Evolutionary conservation across 371 early-diverging fungal genomes (phyloP).

Genomic region (Apophysomyces elegans): DNA sequence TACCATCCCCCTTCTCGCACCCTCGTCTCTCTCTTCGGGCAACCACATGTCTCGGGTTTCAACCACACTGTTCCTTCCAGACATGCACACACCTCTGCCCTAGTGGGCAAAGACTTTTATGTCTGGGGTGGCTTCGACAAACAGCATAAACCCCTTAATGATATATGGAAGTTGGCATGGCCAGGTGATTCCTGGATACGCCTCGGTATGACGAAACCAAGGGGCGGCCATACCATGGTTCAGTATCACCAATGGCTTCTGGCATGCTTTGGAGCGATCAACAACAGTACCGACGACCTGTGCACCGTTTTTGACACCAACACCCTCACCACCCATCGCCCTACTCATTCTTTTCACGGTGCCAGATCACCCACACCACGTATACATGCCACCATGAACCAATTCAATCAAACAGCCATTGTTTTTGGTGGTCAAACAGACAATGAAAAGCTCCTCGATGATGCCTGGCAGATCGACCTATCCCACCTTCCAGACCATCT

Average conservation of each 20-base stretch:
- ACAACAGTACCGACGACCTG: conserved; percentile 13
- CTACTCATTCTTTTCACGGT: neutral
- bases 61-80: neutral
- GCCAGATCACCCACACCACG: conserved; percentile 10
- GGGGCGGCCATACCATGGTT: conserved; percentile 24
- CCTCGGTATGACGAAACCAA: conserved; percentile 11
- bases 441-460: conserved; percentile 12
- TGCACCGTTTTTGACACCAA: neutral
- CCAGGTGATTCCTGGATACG: neutral
- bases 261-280: conserved; percentile 30
- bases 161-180: conserved; percentile 15
- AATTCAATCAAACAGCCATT: conserved; percentile 13
- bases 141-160: neutral
- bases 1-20: neutral
- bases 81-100: conserved; percentile 19
- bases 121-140: conserved; percentile 16
- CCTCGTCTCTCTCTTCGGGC: neutral
- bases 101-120: conserved; percentile 2
- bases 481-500: neutral
- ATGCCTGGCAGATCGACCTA: conserved; percentile 27
- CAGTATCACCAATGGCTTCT: conserved; percentile 23
- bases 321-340: neutral
- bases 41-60: neutral
- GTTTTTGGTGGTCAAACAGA: conserved; percentile 24
- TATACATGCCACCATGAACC: conserved; percentile 21